Percentiles rank a stretch among this genome's conserved stretches.
These are phyloP conservation scores for Acrocalymma vagum DNA, from an alignment of 2,329 filamentous ascomycete species.

Conservation along the genomic window DNA sequence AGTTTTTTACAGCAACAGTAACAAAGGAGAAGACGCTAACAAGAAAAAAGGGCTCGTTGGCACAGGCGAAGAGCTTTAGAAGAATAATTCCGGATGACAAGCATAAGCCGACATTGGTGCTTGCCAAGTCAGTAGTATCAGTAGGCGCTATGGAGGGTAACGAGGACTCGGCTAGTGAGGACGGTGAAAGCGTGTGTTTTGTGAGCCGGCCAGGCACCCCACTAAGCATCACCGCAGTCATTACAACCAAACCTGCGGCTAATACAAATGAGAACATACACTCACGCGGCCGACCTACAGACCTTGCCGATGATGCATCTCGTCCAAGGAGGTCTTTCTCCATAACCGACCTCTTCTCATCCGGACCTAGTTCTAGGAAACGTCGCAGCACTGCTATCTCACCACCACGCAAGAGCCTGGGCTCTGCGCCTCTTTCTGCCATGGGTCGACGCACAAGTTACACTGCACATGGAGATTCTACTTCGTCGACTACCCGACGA, in stretches of 20 bases:
- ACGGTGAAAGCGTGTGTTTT: slow-evolving; percentile 49
- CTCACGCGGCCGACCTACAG: slow-evolving; percentile 18
- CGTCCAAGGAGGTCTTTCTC: slow-evolving; percentile 60
- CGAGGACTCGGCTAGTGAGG: slow-evolving; percentile 46
- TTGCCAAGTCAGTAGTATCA: slow-evolving; percentile 52
- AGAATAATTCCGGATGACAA: slow-evolving; percentile 55
- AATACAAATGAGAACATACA: slow-evolving; percentile 16
- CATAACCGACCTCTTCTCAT: slow-evolving; percentile 54
- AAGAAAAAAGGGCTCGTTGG: slow-evolving; percentile 51
- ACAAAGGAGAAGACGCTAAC: slow-evolving; percentile 45
- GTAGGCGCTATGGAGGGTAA: slow-evolving; percentile 43
- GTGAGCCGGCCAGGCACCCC: slow-evolving; percentile 50
- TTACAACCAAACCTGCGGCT: slow-evolving; percentile 32
- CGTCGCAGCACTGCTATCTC: slow-evolving; percentile 36
- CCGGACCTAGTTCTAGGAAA: slow-evolving; percentile 49
- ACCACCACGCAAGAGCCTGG: slow-evolving; percentile 41
- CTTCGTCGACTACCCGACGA: slow-evolving; percentile 46
- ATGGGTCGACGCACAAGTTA: slow-evolving; percentile 50
- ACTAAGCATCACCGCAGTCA: slow-evolving; percentile 38
- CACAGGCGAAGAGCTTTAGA: slow-evolving; percentile 49
- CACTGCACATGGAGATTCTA: slow-evolving; percentile 42
- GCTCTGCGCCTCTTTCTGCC: slow-evolving; percentile 44
- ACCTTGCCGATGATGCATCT: slow-evolving; percentile 32
- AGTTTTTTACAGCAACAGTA: slow-evolving; percentile 49
- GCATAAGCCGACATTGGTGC: slow-evolving; percentile 58